A percentile compares a stretch with the other conserved stretches of the same genome.
phyloP scores from a whole-genome alignment of 176 grass and related monocot genomes.

The Raddia distichophylla region DNA sequence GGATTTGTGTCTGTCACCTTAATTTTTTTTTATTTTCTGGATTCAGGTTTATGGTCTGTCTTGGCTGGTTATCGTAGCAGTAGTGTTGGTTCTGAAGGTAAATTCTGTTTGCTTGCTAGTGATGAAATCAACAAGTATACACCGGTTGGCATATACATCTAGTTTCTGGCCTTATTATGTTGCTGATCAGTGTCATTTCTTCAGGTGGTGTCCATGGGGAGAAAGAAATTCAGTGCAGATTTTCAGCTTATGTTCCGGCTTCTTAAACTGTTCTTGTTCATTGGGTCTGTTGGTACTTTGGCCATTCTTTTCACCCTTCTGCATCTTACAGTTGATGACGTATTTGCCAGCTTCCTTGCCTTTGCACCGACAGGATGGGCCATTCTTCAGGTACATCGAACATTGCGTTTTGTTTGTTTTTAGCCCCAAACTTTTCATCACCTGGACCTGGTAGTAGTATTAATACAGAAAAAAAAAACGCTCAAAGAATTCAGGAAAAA shows the following conservation, averaged over 20 bases:
- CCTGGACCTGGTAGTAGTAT: slow-evolving; percentile 10
- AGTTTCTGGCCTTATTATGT: slow-evolving; percentile 17
- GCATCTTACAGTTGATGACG: slow-evolving; percentile 79
- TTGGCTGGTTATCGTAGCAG: slow-evolving; percentile 87
- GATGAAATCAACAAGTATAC: slow-evolving; percentile 21
- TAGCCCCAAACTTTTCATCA: slow-evolving; percentile 1
- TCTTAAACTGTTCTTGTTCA: slow-evolving; percentile 83
- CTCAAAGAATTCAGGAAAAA: neutral
- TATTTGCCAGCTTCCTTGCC: slow-evolving; percentile 81
- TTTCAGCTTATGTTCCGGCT: slow-evolving; percentile 94
- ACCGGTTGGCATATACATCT: neutral
- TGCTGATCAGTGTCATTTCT: slow-evolving; percentile 38
- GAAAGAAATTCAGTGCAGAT: slow-evolving; percentile 92
- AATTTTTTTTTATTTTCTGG: slow-evolving; percentile 49
- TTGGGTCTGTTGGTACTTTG: slow-evolving; percentile 71
- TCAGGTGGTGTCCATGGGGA: slow-evolving; percentile 87
- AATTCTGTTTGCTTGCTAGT: slow-evolving; percentile 19
- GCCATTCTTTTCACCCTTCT: slow-evolving; percentile 79
- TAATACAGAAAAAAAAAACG: neutral
- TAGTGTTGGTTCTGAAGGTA: slow-evolving; percentile 81
- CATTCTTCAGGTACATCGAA: slow-evolving; percentile 65
- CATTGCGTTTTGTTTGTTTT: slow-evolving; percentile 7
- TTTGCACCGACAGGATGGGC: slow-evolving; percentile 94
- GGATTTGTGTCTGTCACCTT: slow-evolving; percentile 6
- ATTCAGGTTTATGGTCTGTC: slow-evolving; percentile 88